Conservation (phyloP, 148 eudicot species). For the Rhododendron ovatum region DNA sequence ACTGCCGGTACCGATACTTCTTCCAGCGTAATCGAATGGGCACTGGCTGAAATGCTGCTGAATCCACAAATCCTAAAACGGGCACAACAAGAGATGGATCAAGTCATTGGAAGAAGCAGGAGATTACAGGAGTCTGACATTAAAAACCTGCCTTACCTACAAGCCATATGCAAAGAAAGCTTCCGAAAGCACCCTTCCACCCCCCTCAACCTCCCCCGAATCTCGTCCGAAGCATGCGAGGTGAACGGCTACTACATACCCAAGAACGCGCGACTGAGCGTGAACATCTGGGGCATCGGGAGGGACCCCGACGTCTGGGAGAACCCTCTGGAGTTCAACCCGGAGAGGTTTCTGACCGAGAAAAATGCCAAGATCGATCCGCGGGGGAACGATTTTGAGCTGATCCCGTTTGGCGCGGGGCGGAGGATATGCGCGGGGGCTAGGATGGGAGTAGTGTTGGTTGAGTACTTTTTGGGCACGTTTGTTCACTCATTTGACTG, state of each 20-base stretch:
- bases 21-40: conserved; percentile 11
- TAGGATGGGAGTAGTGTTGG: conserved; percentile 29
- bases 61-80: conserved; percentile 18
- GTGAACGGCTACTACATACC: conserved; percentile 34
- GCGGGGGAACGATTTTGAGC: conserved; percentile 27
- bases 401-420: conserved; percentile 43
- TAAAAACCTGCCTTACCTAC: conserved; percentile 31
- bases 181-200: conserved; percentile 37
- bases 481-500: conserved; percentile 39
- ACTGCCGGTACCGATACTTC: conserved; percentile 44
- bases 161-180: conserved; percentile 34
- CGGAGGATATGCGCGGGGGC: conserved; percentile 41
- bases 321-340: conserved; percentile 16
- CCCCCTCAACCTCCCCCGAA: conserved; percentile 28
- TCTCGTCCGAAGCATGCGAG: conserved; percentile 17
- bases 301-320: background rate
- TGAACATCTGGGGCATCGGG: conserved; percentile 35
- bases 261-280: conserved; percentile 22
- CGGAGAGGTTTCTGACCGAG: conserved; percentile 30
- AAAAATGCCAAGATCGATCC: conserved; percentile 14
- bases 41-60: conserved; percentile 27
- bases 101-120: conserved; percentile 20
- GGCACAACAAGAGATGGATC: conserved; percentile 24
- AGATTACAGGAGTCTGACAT: conserved; percentile 34
- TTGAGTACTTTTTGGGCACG: conserved; percentile 26